These are phyloP conservation scores for Perilla frutescens DNA, from an alignment of 257 asterid genomes.

Conservation along the genomic window DNA sequence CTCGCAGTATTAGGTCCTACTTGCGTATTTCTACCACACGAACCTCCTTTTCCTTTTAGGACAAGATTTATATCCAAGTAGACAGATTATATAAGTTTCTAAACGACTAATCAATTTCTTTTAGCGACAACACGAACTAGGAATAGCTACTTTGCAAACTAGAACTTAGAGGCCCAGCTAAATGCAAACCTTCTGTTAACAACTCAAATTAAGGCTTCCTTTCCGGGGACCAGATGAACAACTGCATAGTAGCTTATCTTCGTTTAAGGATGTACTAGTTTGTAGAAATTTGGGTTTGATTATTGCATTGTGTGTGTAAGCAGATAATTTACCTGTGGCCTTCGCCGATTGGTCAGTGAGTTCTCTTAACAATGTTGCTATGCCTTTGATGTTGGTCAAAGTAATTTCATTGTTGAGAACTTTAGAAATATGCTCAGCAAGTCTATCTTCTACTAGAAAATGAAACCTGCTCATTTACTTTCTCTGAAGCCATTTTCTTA, in stretches of 20 bases:
- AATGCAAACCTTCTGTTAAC: not conserved
- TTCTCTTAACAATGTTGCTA: not conserved
- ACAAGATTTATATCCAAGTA: not conserved
- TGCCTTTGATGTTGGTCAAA: not conserved
- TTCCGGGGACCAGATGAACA: slow-evolving; percentile 1
- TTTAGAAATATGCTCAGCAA: not conserved
- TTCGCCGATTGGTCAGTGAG: not conserved
- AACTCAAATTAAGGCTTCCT: not conserved
- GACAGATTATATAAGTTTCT: not conserved
- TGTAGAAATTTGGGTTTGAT: not conserved
- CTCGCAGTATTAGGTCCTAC: not conserved
- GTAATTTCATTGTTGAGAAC: not conserved
- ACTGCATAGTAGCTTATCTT: not conserved
- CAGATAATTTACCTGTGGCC: not conserved
- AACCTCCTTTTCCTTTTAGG: not conserved
- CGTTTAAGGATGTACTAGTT: not conserved
- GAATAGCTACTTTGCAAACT: not conserved
- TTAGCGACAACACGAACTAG: not conserved
- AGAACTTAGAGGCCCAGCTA: not conserved
- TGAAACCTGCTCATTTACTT: slow-evolving; percentile 2
- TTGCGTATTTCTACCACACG: not conserved
- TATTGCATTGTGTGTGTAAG: not conserved
- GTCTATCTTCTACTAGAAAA: not conserved
- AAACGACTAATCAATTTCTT: not conserved
- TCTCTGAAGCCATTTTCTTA: not conserved